phyloP scores from a whole-genome alignment of 305 asterid genomes.

The Andrographis paniculata region DNA sequence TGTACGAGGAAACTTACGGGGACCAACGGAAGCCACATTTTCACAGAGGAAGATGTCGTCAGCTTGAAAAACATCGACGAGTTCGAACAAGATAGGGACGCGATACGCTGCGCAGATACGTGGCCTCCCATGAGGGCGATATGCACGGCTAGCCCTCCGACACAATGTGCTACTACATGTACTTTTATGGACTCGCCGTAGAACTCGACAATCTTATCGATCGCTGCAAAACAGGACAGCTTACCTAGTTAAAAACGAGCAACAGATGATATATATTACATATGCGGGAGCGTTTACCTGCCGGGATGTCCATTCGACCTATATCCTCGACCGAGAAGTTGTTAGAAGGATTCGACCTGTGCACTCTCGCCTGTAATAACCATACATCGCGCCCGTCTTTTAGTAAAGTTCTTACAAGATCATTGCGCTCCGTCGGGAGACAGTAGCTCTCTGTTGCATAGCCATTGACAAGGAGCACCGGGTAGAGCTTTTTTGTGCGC shows the following conservation, averaged over 20 bases:
- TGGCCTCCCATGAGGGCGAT: constrained; percentile 34
- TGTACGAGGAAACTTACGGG: constrained; percentile 26
- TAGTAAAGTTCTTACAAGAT: constrained; percentile 40
- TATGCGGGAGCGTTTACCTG: constrained; percentile 20
- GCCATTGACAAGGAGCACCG: constrained; percentile 41
- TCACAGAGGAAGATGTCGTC: constrained; percentile 30
- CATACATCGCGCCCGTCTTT: constrained; percentile 35
- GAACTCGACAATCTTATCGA: constrained; percentile 24
- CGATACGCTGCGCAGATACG: constrained; percentile 25
- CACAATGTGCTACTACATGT: constrained; percentile 44
- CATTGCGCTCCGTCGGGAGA: constrained; percentile 40
- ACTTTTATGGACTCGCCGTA: constrained; percentile 25
- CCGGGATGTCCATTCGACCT: constrained; percentile 38
- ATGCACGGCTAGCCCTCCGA: constrained; percentile 32
- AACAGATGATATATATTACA: neutral
- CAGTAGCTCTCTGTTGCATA: constrained; percentile 43
- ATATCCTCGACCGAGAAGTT: constrained; percentile 34
- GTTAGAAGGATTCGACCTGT: constrained; percentile 23
- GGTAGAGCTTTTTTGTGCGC: constrained; percentile 18
- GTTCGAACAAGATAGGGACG: constrained; percentile 47
- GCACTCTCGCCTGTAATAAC: constrained; percentile 37
- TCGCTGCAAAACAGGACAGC: constrained; percentile 28
- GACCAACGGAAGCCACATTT: constrained; percentile 50
- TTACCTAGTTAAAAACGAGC: neutral
- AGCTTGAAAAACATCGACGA: constrained; percentile 50